A percentile compares a stretch with the other conserved stretches of the same genome.
Evolutionary conservation across 495 filamentous ascomycete genomes (phyloP).

Genomic region (Penicillium paradoxum): DNA sequence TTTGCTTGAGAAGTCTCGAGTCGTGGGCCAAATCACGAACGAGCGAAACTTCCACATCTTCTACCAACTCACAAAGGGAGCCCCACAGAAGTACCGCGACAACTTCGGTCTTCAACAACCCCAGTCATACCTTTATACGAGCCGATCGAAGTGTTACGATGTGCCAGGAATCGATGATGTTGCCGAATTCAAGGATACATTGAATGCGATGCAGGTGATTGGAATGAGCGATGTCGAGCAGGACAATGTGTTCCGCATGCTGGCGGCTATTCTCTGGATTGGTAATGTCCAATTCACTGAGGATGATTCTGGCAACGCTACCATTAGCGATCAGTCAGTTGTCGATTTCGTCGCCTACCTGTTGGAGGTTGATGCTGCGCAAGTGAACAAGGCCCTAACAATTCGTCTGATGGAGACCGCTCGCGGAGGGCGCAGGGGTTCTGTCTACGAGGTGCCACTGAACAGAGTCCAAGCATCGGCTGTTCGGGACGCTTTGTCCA

Average conservation of each 20-base stretch:
- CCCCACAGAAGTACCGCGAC: constrained; percentile 77
- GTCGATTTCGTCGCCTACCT: constrained; percentile 93
- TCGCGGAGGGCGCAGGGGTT: constrained; percentile 72
- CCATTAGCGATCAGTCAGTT: constrained; percentile 78
- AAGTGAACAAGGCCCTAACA: constrained; percentile 85
- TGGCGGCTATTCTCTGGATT: constrained; percentile 89
- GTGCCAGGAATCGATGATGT: constrained; percentile 90
- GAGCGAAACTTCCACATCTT: constrained; percentile 99
- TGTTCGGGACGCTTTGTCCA: constrained; percentile 89
- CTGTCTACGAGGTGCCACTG: constrained; percentile 85
- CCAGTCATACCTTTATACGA: constrained; percentile 93
- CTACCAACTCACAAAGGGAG: constrained; percentile 97
- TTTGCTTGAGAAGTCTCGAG: constrained; percentile 88
- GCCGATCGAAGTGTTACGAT: constrained; percentile 86
- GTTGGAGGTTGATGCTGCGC: constrained; percentile 75
- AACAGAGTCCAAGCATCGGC: constrained; percentile 87
- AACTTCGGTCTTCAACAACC: constrained; percentile 86
- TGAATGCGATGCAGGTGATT: constrained; percentile 92
- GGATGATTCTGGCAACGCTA: constrained; percentile 83
- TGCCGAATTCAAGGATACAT: constrained; percentile 84
- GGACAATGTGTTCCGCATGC: constrained; percentile 94
- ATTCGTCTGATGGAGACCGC: constrained; percentile 85
- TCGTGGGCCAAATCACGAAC: constrained; percentile 91
- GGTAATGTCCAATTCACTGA: constrained; percentile 89
- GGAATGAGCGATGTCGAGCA: constrained; percentile 85